Evolutionary conservation across 2,329 filamentous ascomycete species (phyloP).

Genomic region (Bipolaris cookei): DNA sequence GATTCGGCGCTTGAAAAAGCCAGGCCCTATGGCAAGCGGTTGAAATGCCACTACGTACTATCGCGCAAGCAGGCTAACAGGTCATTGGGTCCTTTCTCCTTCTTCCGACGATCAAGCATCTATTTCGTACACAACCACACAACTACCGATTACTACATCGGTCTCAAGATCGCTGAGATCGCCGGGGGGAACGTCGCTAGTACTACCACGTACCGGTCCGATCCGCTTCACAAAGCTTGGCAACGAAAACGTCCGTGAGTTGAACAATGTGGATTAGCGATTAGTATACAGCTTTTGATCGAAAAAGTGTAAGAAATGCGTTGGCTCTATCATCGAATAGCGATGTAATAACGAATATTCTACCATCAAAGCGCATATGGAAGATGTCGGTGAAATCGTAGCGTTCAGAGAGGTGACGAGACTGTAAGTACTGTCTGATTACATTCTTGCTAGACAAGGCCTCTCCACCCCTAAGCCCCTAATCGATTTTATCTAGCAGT

Average conservation of each 20-base stretch:
- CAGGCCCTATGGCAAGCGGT: not conserved
- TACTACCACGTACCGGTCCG: not conserved
- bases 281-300: not conserved
- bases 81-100: not conserved
- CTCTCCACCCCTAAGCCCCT: too few relatives aligned
- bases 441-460: too few relatives aligned
- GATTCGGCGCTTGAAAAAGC: not conserved
- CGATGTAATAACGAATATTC: not conserved
- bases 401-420: not conserved
- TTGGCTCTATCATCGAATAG: not conserved
- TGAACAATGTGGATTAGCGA: not conserved
- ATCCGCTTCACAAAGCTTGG: not conserved
- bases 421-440: not conserved
- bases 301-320: not conserved
- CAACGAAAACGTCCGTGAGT: not conserved
- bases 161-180: not conserved
- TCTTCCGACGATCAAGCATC: not conserved
- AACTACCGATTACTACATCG: not conserved
- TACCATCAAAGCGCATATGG: not conserved
- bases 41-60: not conserved
- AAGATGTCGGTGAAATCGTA: not conserved
- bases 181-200: not conserved
- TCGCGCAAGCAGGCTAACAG: not conserved
- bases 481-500: too few relatives aligned
- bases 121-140: not conserved